These are phyloP conservation scores for Phytophthora citricola DNA, from an alignment of 352 stramenopile genomes.

Conservation along the genomic window DNA sequence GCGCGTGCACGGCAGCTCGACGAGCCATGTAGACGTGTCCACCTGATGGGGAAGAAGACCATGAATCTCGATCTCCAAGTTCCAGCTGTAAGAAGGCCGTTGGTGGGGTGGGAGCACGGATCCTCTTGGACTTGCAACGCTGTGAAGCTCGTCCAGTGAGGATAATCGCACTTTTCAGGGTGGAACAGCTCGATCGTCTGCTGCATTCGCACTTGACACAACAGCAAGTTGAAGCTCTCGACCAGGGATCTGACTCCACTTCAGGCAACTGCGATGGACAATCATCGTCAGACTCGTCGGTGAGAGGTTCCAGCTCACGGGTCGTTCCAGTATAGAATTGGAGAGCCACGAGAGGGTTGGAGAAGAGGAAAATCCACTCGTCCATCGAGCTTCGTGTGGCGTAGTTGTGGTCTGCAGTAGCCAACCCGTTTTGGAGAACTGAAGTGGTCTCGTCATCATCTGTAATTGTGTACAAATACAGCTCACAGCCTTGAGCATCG, in stretches of 20 bases:
- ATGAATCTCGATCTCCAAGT: constrained; percentile 18
- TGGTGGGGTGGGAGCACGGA: constrained; percentile 36
- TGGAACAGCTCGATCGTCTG: constrained; percentile 46
- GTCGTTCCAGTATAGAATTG: constrained; percentile 41
- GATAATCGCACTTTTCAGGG: constrained; percentile 19
- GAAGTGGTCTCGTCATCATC: constrained; percentile 41
- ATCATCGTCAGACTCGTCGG: constrained; percentile 24
- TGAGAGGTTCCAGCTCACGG: constrained; percentile 32
- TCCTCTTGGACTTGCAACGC: constrained; percentile 29
- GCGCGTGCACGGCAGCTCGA: constrained; percentile 15
- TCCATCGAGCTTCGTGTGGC: constrained; percentile 1
- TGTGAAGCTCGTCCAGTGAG: constrained; percentile 33
- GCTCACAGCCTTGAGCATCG: constrained; percentile 33
- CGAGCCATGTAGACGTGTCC: constrained; percentile 48
- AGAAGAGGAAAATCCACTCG: constrained; percentile 52
- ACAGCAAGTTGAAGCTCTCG: constrained; percentile 44
- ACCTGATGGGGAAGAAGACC: constrained; percentile 12
- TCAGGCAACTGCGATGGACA: constrained; percentile 1
- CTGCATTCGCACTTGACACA: constrained; percentile 51
- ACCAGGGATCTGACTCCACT: constrained; percentile 14
- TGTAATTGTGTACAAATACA: constrained; percentile 52
- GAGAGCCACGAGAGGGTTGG: constrained; percentile 37
- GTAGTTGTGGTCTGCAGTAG: background rate
- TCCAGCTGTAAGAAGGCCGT: constrained; percentile 47
- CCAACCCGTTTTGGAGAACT: constrained; percentile 48